Base-by-base conservation (phyloP, 305 asterid genomes). In the Fraxinus ornus region DNA sequence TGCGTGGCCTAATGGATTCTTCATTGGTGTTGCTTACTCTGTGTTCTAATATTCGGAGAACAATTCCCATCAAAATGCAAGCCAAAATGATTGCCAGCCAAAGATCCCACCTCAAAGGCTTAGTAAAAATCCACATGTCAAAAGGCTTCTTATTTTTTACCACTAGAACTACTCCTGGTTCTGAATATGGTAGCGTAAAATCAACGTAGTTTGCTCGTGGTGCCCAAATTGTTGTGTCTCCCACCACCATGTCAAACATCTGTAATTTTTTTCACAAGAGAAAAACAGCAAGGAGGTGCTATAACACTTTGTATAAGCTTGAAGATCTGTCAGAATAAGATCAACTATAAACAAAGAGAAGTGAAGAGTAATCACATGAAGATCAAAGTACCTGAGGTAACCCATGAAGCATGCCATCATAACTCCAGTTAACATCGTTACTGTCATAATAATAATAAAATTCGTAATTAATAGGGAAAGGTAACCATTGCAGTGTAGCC, bases 51-150 rank as follows among this genome's bases (percentile, higher is more conserved):
- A 90, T 15, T 8, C 78, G 87, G 78, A 92, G 78, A 62, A 86
- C 90, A 4, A 80, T 24, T 35, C 93, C 94, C 80, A 88, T 86
- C 60, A 85, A 17, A 76, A 92, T 39, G 81, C 92, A 86, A n/a
- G 91, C 76, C 9, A 71, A 60, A 0, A 86, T 6, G n/a, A 92
- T 86, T 1, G 90, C 84, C 52, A 92, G 66, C 97, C 97, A 92
- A 7, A 92, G 93, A 84, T 92, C 94, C 97, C 94, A 89, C 13
- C 87, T 81, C 79, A 91, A 83, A 1, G 97, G 97, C 86, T 82
- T 84, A 15, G 75, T 9, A 32, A 92, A 92, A 28, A 88, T 86
- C 96, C 96, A 91, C 90, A 89, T 90, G 81, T 89, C 89, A 3
- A 85, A 81, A 8, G 87, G 85, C 83, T 89, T 89, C 83, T 76